A percentile compares a stretch with the other conserved stretches of the same genome.
Conservation (phyloP, 768 basidiomycete genomes). For the Serendipita indica region DNA sequence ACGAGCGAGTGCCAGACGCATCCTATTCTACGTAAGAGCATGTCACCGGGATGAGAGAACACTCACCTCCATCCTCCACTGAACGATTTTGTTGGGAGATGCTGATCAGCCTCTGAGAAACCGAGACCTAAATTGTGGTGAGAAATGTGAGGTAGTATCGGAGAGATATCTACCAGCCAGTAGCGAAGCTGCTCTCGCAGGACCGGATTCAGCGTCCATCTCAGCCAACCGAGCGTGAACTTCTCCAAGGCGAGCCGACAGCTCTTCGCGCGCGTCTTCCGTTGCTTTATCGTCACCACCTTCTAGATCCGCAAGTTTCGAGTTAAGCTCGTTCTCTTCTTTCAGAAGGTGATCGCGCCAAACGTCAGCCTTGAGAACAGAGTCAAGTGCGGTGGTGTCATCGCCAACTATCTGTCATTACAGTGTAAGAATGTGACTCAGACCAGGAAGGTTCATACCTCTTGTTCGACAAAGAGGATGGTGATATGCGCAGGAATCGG, state of each 20-base stretch:
- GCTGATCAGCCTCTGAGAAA: conserved; percentile 79
- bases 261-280: conserved; percentile 75
- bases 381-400: conserved; percentile 80
- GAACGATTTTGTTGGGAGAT: conserved; percentile 67
- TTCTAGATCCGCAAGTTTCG: conserved; percentile 56
- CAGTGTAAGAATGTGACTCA: not conserved
- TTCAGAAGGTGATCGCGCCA: conserved; percentile 88
- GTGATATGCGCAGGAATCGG: conserved; percentile 90
- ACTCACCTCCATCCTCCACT: conserved; percentile 87
- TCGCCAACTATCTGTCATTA: conserved; percentile 74
- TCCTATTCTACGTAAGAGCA: conserved; percentile 31
- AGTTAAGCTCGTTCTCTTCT: conserved; percentile 68
- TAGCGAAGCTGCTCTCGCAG: conserved; percentile 79
- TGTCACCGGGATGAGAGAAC: not conserved
- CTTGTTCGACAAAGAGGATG: conserved; percentile 96
- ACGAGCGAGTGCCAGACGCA: conserved; percentile 89
- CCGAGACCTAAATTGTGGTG: conserved; percentile 50
- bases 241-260: conserved; percentile 66
- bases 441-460: conserved; percentile 33
- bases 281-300: conserved; percentile 60
- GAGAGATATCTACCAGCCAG: conserved; percentile 45
- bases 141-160: not conserved
- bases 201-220: conserved; percentile 96
- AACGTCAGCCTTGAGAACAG: conserved; percentile 98
- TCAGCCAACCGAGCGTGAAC: conserved; percentile 85